These are phyloP conservation scores for Saccharomyces hybrid DNA, from an alignment of 1,139 yeast species.

Conservation along the genomic window DNA sequence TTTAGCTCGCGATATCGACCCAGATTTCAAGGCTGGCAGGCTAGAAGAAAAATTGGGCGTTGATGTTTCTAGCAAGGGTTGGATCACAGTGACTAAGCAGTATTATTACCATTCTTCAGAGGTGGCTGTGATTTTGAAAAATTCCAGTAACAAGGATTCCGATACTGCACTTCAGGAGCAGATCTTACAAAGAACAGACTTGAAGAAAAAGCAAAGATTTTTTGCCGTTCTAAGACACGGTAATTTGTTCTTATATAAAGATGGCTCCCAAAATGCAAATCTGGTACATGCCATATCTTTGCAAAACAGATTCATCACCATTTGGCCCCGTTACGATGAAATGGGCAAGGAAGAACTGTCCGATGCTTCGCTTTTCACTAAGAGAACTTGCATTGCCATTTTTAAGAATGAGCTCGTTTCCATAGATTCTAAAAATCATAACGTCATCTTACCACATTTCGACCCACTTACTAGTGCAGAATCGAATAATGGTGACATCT, in stretches of 20 bases:
- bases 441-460: neutral
- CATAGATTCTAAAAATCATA: neutral
- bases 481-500: neutral
- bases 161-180: slow-evolving; percentile 12
- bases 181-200: slow-evolving; percentile 23
- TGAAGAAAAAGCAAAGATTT: slow-evolving; percentile 48
- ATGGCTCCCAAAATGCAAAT: slow-evolving; percentile 42
- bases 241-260: slow-evolving; percentile 71
- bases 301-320: slow-evolving; percentile 57
- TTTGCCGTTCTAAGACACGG: slow-evolving; percentile 76
- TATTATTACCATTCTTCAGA: slow-evolving; percentile 49
- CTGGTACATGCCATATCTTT: slow-evolving; percentile 76
- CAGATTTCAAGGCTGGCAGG: slow-evolving; percentile 50
- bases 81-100: slow-evolving; percentile 79
- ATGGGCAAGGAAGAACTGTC: slow-evolving; percentile 34
- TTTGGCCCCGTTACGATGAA: slow-evolving; percentile 68
- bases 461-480: neutral
- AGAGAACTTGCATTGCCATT: slow-evolving; percentile 70
- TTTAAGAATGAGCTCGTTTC: slow-evolving; percentile 35
- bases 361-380: slow-evolving; percentile 75
- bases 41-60: slow-evolving; percentile 59
- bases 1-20: slow-evolving; percentile 29
- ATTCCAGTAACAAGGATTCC: slow-evolving; percentile 12
- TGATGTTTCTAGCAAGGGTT: slow-evolving; percentile 61
- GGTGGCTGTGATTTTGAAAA: slow-evolving; percentile 49